Conservation (phyloP, 345 rosid species). For the Odontarrhena argentea region DNA sequence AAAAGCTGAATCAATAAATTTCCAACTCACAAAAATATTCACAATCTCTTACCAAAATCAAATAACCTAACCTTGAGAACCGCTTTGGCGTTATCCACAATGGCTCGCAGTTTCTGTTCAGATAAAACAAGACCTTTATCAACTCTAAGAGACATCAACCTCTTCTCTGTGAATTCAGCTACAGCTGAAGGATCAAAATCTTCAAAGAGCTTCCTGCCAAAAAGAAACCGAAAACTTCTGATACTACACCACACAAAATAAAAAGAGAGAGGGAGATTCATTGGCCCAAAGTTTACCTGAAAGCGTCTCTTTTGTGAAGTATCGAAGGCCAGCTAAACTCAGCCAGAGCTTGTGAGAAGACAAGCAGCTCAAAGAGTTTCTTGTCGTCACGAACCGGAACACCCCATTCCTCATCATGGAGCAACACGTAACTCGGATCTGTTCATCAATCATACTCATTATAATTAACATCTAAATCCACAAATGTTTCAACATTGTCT, state of each 20-base stretch:
- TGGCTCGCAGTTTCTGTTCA: slow-evolving; percentile 85
- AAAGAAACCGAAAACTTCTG: background rate
- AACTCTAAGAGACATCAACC: slow-evolving; percentile 61
- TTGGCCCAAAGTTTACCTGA: slow-evolving; percentile 52
- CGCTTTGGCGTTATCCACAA: slow-evolving; percentile 74
- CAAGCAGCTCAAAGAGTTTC: slow-evolving; percentile 81
- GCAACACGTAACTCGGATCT: slow-evolving; percentile 69
- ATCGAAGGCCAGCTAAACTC: slow-evolving; percentile 92
- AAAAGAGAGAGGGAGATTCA: background rate
- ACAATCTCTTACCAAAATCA: background rate
- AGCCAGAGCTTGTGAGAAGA: slow-evolving; percentile 91
- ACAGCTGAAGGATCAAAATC: slow-evolving; percentile 63
- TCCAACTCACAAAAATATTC: background rate
- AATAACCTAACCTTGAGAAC: slow-evolving; percentile 57
- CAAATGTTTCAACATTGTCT: slow-evolving; percentile 18
- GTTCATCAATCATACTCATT: slow-evolving; percentile 29
- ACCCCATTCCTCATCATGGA: slow-evolving; percentile 92
- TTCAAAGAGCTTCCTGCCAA: slow-evolving; percentile 72
- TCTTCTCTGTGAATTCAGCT: slow-evolving; percentile 74
- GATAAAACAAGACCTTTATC: slow-evolving; percentile 67
- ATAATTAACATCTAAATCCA: background rate
- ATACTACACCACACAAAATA: slow-evolving; percentile 9
- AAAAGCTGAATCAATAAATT: slow-evolving; percentile 2
- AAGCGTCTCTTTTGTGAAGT: slow-evolving; percentile 60
- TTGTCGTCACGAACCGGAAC: slow-evolving; percentile 72